Percentiles rank a stretch among this genome's conserved stretches.
Conservation (phyloP, 2,329 filamentous ascomycete genomes). For the Didymella keratinophila region DNA sequence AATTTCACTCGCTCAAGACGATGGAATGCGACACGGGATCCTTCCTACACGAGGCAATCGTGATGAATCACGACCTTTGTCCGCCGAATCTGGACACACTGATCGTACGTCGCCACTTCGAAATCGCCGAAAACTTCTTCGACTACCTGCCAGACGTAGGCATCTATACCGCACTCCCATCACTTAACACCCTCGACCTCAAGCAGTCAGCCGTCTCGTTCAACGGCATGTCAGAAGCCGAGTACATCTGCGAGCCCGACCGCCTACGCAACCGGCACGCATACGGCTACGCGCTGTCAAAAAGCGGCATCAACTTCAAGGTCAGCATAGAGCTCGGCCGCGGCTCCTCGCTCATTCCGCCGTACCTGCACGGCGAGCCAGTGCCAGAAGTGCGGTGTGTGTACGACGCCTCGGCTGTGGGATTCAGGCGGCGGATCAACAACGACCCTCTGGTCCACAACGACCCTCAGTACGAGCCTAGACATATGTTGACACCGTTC, state of each 20-base stretch:
- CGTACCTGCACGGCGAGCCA: constrained; percentile 43
- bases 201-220: constrained; percentile 31
- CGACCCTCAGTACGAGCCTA: background rate
- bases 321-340: constrained; percentile 38
- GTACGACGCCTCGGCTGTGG: constrained; percentile 57
- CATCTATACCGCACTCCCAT: constrained; percentile 36
- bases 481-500: background rate
- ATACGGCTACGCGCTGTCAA: constrained; percentile 36
- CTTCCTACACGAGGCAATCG: constrained; percentile 39
- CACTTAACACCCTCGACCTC: constrained; percentile 40
- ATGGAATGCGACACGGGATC: constrained; percentile 43
- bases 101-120: constrained; percentile 35
- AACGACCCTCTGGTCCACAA: background rate
- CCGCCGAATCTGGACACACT: constrained; percentile 43
- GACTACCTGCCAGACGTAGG: constrained; percentile 38
- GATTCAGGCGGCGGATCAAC: constrained; percentile 35
- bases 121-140: constrained; percentile 35
- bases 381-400: constrained; percentile 33
- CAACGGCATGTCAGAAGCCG: constrained; percentile 16
- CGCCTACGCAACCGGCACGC: constrained; percentile 38
- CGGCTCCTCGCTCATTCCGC: constrained; percentile 37
- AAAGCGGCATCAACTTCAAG: constrained; percentile 39
- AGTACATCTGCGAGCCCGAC: constrained; percentile 38
- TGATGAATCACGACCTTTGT: constrained; percentile 37
- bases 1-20: constrained; percentile 41